These are phyloP conservation scores for Entomortierella parvispora DNA, from an alignment of 192 early-diverging fungal species.

Conservation along the genomic window DNA sequence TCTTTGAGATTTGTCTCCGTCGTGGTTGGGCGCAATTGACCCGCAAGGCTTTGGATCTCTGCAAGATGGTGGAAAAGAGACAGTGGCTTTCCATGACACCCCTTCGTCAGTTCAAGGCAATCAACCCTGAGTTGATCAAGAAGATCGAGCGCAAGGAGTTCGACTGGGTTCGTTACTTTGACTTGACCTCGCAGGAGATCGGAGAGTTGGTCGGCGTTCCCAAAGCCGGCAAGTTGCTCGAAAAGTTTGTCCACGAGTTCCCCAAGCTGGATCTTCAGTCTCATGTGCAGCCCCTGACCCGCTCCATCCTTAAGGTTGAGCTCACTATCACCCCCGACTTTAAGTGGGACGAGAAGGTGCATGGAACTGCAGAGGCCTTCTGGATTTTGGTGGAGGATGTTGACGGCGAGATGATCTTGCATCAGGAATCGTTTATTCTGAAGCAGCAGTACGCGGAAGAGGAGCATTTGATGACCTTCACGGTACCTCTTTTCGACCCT, in stretches of 20 bases:
- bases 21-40: constrained; percentile 95
- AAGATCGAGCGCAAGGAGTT: constrained; percentile 94
- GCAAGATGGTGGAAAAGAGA: constrained; percentile 97
- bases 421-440: constrained; percentile 92
- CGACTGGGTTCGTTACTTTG: constrained; percentile 94
- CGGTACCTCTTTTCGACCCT: constrained; percentile 91
- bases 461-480: constrained; percentile 90
- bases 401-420: constrained; percentile 88
- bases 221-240: constrained; percentile 89
- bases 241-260: constrained; percentile 92
- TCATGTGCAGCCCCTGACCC: constrained; percentile 93
- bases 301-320: constrained; percentile 90
- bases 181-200: constrained; percentile 90
- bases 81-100: constrained; percentile 98
- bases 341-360: constrained; percentile 89
- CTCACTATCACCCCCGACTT: constrained; percentile 95
- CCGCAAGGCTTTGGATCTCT: constrained; percentile 87
- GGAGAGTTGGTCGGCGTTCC: constrained; percentile 90
- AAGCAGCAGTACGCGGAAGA: constrained; percentile 85
- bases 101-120: constrained; percentile 87
- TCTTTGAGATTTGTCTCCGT: constrained; percentile 96
- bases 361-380: constrained; percentile 88
- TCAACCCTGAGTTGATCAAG: constrained; percentile 85
- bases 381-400: constrained; percentile 97
- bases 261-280: constrained; percentile 92